Base-by-base conservation (phyloP, 371 early-diverging fungal genomes). In the Zychaea mexicana region DNA sequence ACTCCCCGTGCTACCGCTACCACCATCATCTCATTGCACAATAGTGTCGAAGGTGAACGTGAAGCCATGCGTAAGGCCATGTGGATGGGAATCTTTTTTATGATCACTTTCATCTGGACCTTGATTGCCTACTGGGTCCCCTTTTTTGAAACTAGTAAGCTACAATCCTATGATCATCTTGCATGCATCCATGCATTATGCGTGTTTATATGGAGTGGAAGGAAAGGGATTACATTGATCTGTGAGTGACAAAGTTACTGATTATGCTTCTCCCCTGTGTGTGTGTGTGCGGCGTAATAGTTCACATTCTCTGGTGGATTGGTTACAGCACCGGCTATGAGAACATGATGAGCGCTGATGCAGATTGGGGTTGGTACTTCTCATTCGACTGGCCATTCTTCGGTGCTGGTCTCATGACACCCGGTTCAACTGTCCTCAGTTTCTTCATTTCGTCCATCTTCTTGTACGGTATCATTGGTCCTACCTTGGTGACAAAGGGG, bases 381-480 rank as follows among this genome's bases (percentile, higher is more conserved):
- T 68, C 66, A 42, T 82, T 65, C 59, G 83, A 85, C 52, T 79
- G 73, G 42, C 86, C 91, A 30, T 91, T 91, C 81, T 76, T 87
- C 58, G 91, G 90, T 53, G 87, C 89, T 65, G 91, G 91, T 62
- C 64, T 90, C 59, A 81, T 91, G 83, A 85, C 82, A 21, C 87
- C 87, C 32, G 78, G 77, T 28, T 73, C 67, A 64, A 88, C 89
- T 30, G 85, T 82, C 32, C 54, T 74, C 47, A 78, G 87, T 13
- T 86, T 90, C 74, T 84, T 88, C 47, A 22, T 77, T 13, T 79
- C 89, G 26, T 67, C 84, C 28, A 27, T 90, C 22, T 33, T 87
- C 39, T 73, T 88, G 28, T 91, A 76, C 47, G 91, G 85, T 68
- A 68, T 81, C 42, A 71, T 78, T 64, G 81, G 81, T 58, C 81